Evolutionary conservation across 2,329 filamentous ascomycete genomes (phyloP).

Genomic region (Dactylonectria macrodidyma): DNA sequence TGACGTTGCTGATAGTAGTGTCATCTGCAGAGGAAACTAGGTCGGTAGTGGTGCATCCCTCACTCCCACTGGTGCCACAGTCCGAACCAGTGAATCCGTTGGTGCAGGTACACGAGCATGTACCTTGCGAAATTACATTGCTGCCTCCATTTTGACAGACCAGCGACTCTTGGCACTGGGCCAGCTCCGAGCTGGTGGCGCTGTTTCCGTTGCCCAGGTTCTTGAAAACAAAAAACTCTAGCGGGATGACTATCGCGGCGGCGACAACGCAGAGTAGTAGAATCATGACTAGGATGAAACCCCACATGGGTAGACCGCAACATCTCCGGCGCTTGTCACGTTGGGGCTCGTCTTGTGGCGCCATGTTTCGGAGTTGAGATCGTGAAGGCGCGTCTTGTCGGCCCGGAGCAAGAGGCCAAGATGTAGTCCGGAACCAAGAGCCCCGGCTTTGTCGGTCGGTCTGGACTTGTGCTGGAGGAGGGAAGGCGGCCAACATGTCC

Average conservation of each 20-base stretch:
- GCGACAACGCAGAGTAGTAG: slow-evolving; percentile 80
- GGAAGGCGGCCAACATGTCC: slow-evolving; percentile 77
- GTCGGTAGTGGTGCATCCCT: slow-evolving; percentile 69
- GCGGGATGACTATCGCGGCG: slow-evolving; percentile 86
- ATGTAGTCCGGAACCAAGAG: slow-evolving; percentile 60
- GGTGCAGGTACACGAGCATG: slow-evolving; percentile 89
- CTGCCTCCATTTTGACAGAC: slow-evolving; percentile 86
- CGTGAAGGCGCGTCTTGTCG: slow-evolving; percentile 43
- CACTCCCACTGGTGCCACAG: slow-evolving; percentile 63
- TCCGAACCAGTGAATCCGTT: slow-evolving; percentile 83
- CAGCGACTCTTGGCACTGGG: slow-evolving; percentile 72
- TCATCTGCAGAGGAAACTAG: slow-evolving; percentile 58
- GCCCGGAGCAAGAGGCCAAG: slow-evolving; percentile 65
- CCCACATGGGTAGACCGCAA: slow-evolving; percentile 88
- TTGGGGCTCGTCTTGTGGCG: slow-evolving; percentile 43
- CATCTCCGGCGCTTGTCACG: slow-evolving; percentile 71
- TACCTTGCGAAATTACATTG: slow-evolving; percentile 76
- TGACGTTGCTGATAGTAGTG: slow-evolving; percentile 73
- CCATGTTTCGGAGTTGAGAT: slow-evolving; percentile 38
- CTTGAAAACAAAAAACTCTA: slow-evolving; percentile 74
- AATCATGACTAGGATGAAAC: slow-evolving; percentile 77
- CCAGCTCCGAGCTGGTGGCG: slow-evolving; percentile 53
- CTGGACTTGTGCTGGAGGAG: slow-evolving; percentile 67
- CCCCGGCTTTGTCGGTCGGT: slow-evolving; percentile 62
- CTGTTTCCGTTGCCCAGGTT: slow-evolving; percentile 58